phyloP scores from a whole-genome alignment of 1,284 basidiomycete species.

The Apiotrichum sp. region DNA sequence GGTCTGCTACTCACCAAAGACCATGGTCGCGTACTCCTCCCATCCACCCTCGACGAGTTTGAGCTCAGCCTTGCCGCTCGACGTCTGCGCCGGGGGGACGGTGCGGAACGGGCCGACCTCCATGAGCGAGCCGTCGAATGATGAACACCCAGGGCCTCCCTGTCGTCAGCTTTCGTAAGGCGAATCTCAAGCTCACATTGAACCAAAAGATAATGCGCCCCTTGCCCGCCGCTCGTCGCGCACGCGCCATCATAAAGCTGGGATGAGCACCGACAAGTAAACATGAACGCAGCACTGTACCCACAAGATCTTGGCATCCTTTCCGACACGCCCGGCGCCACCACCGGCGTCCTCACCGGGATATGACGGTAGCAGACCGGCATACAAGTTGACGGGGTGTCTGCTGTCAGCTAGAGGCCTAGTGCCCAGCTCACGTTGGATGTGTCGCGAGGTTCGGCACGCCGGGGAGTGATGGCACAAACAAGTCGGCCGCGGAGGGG shows the following conservation, averaged over 20 bases:
- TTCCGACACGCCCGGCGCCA: conserved; percentile 38
- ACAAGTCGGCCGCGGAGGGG: conserved; percentile 69
- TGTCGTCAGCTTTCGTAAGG: conserved; percentile 33
- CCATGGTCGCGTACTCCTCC: conserved; percentile 97
- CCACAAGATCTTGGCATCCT: conserved; percentile 45
- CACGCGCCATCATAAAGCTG: conserved; percentile 83
- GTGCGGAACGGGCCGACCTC: conserved; percentile 88
- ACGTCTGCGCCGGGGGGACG: conserved; percentile 44
- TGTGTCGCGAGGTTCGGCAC: conserved; percentile 55
- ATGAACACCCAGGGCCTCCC: conserved; percentile 94
- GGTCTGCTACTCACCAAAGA: conserved; percentile 62
- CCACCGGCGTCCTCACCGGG: conserved; percentile 52
- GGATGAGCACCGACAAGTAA: background rate
- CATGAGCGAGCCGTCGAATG: conserved; percentile 97
- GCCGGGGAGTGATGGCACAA: conserved; percentile 68
- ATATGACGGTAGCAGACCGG: conserved; percentile 74
- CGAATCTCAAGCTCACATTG: conserved; percentile 58
- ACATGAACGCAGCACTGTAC: conserved; percentile 8
- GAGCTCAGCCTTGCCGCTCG: conserved; percentile 63
- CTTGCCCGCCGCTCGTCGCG: conserved; percentile 76
- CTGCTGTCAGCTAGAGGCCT: conserved; percentile 24
- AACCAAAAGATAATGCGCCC: conserved; percentile 93
- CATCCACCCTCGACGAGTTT: conserved; percentile 80
- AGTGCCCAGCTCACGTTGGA: conserved; percentile 35
- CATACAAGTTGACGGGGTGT: conserved; percentile 69